These are phyloP conservation scores for Suhomyces terraborum DNA, from an alignment of 1,139 yeast species.

Conservation along the genomic window DNA sequence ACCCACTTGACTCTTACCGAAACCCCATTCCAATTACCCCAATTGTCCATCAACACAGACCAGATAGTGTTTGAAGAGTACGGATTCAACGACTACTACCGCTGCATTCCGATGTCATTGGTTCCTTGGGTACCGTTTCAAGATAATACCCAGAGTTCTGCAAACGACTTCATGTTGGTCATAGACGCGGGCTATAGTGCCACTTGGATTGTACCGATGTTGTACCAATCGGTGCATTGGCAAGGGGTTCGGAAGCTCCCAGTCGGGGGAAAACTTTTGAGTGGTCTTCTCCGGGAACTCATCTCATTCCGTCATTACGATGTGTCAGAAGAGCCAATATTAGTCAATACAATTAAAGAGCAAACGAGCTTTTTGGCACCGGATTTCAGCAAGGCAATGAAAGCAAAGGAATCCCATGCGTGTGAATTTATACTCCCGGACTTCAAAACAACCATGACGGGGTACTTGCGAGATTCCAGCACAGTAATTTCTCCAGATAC, in stretches of 20 bases:
- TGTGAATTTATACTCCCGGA: slow-evolving; percentile 85
- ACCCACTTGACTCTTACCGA: slow-evolving; percentile 67
- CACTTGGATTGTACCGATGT: slow-evolving; percentile 84
- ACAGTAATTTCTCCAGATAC: slow-evolving; percentile 41
- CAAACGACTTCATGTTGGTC: slow-evolving; percentile 69
- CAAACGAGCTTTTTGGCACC: slow-evolving; percentile 70
- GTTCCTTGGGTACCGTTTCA: slow-evolving; percentile 63
- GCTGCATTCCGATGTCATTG: slow-evolving; percentile 64
- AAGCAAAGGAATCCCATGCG: slow-evolving; percentile 27
- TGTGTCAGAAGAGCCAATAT: slow-evolving; percentile 84
- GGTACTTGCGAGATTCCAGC: slow-evolving; percentile 54
- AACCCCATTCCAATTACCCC: slow-evolving; percentile 81
- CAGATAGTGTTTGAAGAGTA: slow-evolving; percentile 94
- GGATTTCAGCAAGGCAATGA: slow-evolving; percentile 63
- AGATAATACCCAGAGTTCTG: slow-evolving; percentile 17
- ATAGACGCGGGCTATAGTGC: slow-evolving; percentile 88
- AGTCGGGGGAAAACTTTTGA: slow-evolving; percentile 83
- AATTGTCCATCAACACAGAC: slow-evolving; percentile 80
- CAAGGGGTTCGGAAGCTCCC: slow-evolving; percentile 74
- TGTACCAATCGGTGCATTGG: slow-evolving; percentile 78
- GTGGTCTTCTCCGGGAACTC: slow-evolving; percentile 79
- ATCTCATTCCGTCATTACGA: slow-evolving; percentile 92
- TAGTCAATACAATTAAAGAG: slow-evolving; percentile 86
- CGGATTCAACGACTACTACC: slow-evolving; percentile 67
- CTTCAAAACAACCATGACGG: slow-evolving; percentile 73